phyloP scores from a whole-genome alignment of 2,329 filamentous ascomycete species.

The Fusarium goolgardi region DNA sequence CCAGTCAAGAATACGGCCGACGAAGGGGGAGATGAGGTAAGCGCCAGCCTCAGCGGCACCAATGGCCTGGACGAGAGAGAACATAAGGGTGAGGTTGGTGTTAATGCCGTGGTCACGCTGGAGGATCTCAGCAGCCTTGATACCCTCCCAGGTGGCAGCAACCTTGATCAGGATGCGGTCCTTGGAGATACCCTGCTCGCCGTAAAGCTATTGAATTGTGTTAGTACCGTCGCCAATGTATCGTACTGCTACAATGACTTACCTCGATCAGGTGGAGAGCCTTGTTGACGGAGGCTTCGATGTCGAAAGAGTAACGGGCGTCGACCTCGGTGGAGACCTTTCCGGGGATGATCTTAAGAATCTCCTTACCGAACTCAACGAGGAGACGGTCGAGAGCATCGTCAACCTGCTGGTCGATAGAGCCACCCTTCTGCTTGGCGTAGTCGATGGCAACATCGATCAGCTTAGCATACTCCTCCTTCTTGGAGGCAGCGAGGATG shows the following conservation, averaged over 20 bases:
- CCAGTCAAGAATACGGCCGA: conserved; percentile 99
- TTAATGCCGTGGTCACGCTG: conserved; percentile 97
- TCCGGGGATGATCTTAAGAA: conserved; percentile 95
- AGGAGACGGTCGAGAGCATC: conserved; percentile 91
- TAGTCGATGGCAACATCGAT: conserved; percentile 87
- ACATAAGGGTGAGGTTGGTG: conserved; percentile 99
- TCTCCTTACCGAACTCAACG: conserved; percentile 98
- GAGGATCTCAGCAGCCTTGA: conserved; percentile 97
- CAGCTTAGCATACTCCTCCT: conserved; percentile 92
- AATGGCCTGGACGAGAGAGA: conserved; percentile 94
- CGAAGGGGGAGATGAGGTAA: conserved; percentile 99
- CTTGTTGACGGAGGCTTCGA: conserved; percentile 91
- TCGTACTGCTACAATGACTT: conserved; percentile 49
- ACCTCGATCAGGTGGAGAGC: conserved; percentile 97
- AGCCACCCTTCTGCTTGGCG: conserved; percentile 80
- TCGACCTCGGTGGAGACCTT: conserved; percentile 99
- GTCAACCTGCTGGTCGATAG: conserved; percentile 85
- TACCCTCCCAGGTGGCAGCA: conserved; percentile 98
- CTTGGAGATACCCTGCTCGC: conserved; percentile 90
- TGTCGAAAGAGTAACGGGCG: conserved; percentile 95
- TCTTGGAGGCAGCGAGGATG: conserved; percentile 98
- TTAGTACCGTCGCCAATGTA: conserved; percentile 22
- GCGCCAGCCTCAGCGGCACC: conserved; percentile 94
- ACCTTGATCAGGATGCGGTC: conserved; percentile 98
- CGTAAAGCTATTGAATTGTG: conserved; percentile 79